These are phyloP conservation scores for Cytauxzoon felis DNA, from an alignment of 169 alveolate genomes.

Conservation along the genomic window DNA sequence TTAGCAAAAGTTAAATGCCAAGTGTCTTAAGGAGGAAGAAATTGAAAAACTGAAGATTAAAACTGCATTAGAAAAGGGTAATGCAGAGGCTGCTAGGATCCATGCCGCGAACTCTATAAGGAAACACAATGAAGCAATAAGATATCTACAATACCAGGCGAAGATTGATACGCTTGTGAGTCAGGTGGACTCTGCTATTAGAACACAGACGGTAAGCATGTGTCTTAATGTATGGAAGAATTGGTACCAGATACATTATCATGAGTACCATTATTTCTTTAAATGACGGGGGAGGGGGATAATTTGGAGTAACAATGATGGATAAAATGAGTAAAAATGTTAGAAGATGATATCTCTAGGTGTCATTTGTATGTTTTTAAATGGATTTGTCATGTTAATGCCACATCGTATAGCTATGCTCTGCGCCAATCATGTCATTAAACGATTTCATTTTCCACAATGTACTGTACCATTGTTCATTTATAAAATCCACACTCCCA, in stretches of 20 bases:
- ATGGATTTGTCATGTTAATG: too few species aligned
- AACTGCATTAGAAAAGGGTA: slow-evolving; percentile 44
- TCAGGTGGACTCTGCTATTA: slow-evolving; percentile 36
- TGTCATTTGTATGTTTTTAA: too few species aligned
- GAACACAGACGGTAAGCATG: slow-evolving; percentile 32
- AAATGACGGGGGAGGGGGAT: too few species aligned
- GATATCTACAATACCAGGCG: slow-evolving; percentile 40
- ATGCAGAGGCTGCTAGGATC: slow-evolving; percentile 53
- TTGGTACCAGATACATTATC: too few species aligned
- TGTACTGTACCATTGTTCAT: background rate
- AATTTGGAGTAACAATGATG: background rate
- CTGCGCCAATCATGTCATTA: too few species aligned
- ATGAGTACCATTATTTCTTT: background rate
- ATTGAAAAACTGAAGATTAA: slow-evolving; percentile 41
- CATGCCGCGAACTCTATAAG: slow-evolving; percentile 57
- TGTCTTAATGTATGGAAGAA: too few species aligned
- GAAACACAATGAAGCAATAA: slow-evolving; percentile 49
- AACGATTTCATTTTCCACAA: background rate
- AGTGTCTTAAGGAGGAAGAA: slow-evolving; percentile 52
- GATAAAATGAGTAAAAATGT: too few species aligned
- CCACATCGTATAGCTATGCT: too few species aligned
- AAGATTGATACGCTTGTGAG: slow-evolving; percentile 36
- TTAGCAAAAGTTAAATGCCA: slow-evolving; percentile 34
- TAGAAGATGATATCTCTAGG: too few species aligned
- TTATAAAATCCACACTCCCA: background rate